phyloP scores from a whole-genome alignment of 2,329 filamentous ascomycete species.

The Chaetomium globosum region DNA sequence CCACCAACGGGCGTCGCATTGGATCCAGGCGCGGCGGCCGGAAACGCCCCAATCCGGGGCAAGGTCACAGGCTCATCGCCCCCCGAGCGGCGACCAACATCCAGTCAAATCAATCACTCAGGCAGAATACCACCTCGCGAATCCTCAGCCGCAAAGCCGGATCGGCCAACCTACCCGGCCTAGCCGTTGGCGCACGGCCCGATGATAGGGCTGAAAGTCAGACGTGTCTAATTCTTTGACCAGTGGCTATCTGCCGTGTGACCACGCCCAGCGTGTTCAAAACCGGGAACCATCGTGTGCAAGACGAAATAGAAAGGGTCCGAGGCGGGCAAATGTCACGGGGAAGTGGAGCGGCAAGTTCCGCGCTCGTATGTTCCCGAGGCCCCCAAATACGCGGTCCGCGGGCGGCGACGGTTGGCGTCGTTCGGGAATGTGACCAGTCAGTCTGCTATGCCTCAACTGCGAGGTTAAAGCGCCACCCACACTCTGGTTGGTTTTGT shows the following conservation, averaged over 20 bases:
- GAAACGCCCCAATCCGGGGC: background rate
- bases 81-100: background rate
- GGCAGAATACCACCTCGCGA: background rate
- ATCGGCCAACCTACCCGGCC: background rate
- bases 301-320: background rate
- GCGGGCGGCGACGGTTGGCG: background rate
- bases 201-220: constrained; percentile 1
- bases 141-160: constrained; percentile 2
- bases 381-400: background rate
- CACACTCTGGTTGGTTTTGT: background rate
- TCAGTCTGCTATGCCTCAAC: constrained; percentile 1
- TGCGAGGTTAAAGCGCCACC: constrained; percentile 6
- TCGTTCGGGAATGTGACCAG: background rate
- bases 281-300: background rate
- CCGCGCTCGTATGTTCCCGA: background rate
- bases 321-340: background rate
- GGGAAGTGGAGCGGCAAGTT: background rate
- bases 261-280: background rate
- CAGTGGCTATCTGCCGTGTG: background rate
- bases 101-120: background rate
- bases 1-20: background rate
- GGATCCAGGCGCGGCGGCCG: too few species aligned
- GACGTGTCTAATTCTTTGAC: background rate
- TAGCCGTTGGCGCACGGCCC: constrained; percentile 3
- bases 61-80: background rate